phyloP scores from a whole-genome alignment of 768 basidiomycete species.

The Mycena floridula region DNA sequence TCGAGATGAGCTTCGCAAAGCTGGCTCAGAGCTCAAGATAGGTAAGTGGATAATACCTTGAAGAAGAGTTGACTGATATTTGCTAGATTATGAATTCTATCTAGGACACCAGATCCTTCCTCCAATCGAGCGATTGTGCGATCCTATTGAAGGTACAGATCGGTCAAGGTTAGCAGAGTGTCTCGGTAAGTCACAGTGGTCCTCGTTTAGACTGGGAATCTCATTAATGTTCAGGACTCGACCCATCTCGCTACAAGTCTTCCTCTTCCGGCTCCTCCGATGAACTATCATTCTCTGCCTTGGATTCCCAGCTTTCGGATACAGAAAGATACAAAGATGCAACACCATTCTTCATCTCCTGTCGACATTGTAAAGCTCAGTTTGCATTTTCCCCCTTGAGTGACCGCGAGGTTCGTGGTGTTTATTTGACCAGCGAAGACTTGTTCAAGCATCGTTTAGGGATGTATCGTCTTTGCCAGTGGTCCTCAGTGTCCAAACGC shows the following conservation, averaged over 20 bases:
- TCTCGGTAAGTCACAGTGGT: constrained; percentile 52
- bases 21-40: constrained; percentile 60
- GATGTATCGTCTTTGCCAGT: constrained; percentile 38
- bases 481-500: constrained; percentile 61
- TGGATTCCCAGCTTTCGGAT: constrained; percentile 89
- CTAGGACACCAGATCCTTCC: constrained; percentile 88
- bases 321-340: constrained; percentile 80
- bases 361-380: constrained; percentile 64
- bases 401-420: constrained; percentile 49
- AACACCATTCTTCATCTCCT: constrained; percentile 66
- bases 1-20: constrained; percentile 84
- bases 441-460: too few species aligned
- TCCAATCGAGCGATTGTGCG: constrained; percentile 91
- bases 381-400: constrained; percentile 52
- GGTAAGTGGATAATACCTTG: constrained; percentile 36
- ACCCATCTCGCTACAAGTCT: constrained; percentile 48
- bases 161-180: constrained; percentile 90
- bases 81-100: constrained; percentile 85
- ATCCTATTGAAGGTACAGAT: constrained; percentile 94
- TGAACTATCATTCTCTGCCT: constrained; percentile 65
- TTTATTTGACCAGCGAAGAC: too few species aligned
- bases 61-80: constrained; percentile 5
- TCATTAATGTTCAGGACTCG: constrained; percentile 37
- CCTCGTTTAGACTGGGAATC: neutral
- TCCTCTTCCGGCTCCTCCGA: constrained; percentile 35